phyloP scores from a whole-genome alignment of 768 basidiomycete genomes.

The Leccinum pellstonianum region DNA sequence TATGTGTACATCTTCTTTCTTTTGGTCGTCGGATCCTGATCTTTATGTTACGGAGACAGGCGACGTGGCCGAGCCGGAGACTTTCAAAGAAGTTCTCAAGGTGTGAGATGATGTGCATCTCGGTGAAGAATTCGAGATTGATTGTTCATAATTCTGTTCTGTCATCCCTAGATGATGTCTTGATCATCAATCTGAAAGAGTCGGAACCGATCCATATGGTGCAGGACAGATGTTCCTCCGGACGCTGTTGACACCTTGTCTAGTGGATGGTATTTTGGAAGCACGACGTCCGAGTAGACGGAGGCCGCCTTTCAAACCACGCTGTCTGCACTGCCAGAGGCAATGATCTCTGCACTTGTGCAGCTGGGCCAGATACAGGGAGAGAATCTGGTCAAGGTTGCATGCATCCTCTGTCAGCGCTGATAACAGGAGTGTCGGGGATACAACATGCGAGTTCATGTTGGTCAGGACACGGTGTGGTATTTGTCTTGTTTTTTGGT shows the following conservation, averaged over 20 bases:
- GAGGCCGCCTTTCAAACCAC: conserved; percentile 48
- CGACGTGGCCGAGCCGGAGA: conserved; percentile 17
- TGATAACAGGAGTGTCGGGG: too few relatives aligned
- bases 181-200: conserved; percentile 64
- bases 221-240: neutral
- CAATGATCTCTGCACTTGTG: conserved; percentile 49
- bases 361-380: conserved; percentile 36
- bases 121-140: too few relatives aligned
- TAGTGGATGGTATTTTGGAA: conserved; percentile 82
- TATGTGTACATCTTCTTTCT: conserved; percentile 29
- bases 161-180: conserved; percentile 47
- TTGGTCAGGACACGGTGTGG: too few relatives aligned
- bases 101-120: too few relatives aligned
- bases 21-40: neutral
- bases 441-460: too few relatives aligned
- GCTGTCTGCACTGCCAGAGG: conserved; percentile 49
- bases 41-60: conserved; percentile 27
- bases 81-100: too few relatives aligned
- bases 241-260: conserved; percentile 4
- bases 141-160: conserved; percentile 66
- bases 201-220: conserved; percentile 60
- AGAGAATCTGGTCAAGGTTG: conserved; percentile 17
- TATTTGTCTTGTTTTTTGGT: too few relatives aligned
- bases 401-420: too few relatives aligned
- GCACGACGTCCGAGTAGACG: conserved; percentile 54